Conservation (phyloP, 208 protist species). For the Perkinsela sp. region DNA sequence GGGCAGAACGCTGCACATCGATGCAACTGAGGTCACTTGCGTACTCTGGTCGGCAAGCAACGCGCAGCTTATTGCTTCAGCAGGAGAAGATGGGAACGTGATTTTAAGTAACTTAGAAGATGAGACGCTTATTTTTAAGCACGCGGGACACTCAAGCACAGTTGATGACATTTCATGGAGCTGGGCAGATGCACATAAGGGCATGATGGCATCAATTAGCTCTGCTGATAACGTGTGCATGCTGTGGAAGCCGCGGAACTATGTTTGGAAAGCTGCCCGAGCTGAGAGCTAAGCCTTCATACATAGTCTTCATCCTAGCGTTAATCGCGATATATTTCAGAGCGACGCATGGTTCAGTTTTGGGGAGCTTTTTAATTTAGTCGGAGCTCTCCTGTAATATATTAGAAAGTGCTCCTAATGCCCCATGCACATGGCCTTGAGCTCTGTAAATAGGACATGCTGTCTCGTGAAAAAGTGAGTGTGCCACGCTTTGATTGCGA, state of each 20-base stretch:
- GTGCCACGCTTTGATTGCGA: no score
- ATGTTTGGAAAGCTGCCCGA: constrained; percentile 26
- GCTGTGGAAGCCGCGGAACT: constrained; percentile 44
- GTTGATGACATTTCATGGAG: constrained; percentile 53
- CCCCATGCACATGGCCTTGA: no score
- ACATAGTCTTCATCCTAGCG: no score
- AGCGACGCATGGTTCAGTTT: no score
- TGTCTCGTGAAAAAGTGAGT: no score
- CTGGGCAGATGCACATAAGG: constrained; percentile 41
- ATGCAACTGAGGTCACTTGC: constrained; percentile 22
- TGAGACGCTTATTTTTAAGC: constrained; percentile 21
- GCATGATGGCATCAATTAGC: constrained; percentile 28
- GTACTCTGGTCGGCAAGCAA: constrained; percentile 55
- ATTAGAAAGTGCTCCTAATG: no score
- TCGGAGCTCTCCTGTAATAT: no score
- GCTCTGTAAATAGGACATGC: no score
- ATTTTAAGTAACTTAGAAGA: constrained; percentile 18
- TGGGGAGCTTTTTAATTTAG: no score
- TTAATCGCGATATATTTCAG: no score
- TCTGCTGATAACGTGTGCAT: constrained; percentile 47
- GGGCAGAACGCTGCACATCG: constrained; percentile 10
- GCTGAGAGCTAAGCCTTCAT: no score
- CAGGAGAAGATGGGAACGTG: constrained; percentile 30
- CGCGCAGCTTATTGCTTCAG: constrained; percentile 30
- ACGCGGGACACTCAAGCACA: constrained; percentile 39